These are phyloP conservation scores for Diaporthe eres DNA, from an alignment of 2,329 filamentous ascomycete genomes.

Conservation along the genomic window DNA sequence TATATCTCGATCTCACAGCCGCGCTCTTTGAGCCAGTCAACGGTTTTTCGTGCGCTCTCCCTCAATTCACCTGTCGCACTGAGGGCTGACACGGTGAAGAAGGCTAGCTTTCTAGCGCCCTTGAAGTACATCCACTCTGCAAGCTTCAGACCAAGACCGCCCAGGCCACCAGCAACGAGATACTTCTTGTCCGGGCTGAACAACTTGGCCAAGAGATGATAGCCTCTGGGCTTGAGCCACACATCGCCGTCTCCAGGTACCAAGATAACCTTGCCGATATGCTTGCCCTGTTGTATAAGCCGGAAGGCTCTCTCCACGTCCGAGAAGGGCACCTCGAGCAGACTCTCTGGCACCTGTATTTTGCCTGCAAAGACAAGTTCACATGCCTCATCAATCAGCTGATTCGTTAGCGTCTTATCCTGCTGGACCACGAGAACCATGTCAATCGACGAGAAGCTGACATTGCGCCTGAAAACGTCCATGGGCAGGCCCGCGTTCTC, in stretches of 20 bases:
- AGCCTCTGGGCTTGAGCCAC: not conserved
- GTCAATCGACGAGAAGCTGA: slow-evolving; percentile 26
- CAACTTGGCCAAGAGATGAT: not conserved
- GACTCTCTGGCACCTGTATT: not conserved
- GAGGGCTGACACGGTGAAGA: slow-evolving; percentile 30
- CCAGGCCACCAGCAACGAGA: slow-evolving; percentile 18
- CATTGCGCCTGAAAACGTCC: slow-evolving; percentile 7
- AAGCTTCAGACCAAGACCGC: slow-evolving; percentile 25
- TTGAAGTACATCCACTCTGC: slow-evolving; percentile 33
- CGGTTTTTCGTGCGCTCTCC: not conserved
- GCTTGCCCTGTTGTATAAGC: slow-evolving; percentile 55
- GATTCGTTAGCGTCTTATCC: not conserved
- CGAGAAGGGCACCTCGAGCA: slow-evolving; percentile 12
- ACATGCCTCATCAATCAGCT: slow-evolving; percentile 24
- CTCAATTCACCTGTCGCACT: slow-evolving; percentile 1
- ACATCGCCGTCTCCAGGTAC: slow-evolving; percentile 7
- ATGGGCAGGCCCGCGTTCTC: slow-evolving; percentile 9
- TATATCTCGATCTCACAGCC: slow-evolving; percentile 16
- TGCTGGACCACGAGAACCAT: slow-evolving; percentile 9
- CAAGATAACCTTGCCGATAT: slow-evolving; percentile 59
- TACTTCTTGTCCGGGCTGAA: slow-evolving; percentile 22
- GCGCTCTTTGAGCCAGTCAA: slow-evolving; percentile 3
- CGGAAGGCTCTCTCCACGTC: slow-evolving; percentile 47
- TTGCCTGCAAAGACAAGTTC: not conserved
- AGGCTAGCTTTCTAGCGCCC: slow-evolving; percentile 1